Conservation (phyloP, 352 stramenopile species). For the Globisporangium uncinulatum region DNA sequence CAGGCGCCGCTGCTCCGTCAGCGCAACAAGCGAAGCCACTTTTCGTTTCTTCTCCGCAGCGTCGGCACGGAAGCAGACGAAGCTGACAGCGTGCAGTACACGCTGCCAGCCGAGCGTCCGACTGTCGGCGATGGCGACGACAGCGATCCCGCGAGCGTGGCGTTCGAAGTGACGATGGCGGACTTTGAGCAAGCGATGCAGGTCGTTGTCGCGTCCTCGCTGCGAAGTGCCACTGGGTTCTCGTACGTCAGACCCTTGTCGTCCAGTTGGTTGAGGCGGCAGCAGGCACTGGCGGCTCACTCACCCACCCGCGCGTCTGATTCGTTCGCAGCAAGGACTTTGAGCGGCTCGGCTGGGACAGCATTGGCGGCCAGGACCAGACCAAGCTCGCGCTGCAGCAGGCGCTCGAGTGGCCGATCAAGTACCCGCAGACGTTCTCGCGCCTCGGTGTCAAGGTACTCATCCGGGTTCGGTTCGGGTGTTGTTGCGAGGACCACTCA, state of each 20-base stretch:
- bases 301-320: too few relatives aligned
- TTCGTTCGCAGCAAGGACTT: conserved; percentile 38
- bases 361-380: conserved; percentile 63
- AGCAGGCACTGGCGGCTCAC: not conserved
- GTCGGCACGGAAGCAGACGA: not conserved
- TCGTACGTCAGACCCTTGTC: conserved; percentile 24
- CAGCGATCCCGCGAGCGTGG: not conserved
- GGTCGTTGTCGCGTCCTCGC: conserved; percentile 52
- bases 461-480: not conserved
- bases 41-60: not conserved
- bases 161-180: conserved; percentile 52
- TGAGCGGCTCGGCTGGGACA: conserved; percentile 60
- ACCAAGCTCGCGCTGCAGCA: conserved; percentile 80
- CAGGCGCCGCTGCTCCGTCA: not conserved
- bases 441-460: conserved; percentile 56
- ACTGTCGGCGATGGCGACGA: not conserved
- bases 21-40: not conserved
- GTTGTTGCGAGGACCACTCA: too few relatives aligned
- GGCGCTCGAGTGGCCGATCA: conserved; percentile 85
- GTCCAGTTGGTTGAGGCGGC: not conserved
- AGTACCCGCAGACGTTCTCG: conserved; percentile 65
- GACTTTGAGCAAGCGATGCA: conserved; percentile 80
- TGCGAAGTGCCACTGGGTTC: conserved; percentile 54
- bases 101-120: not conserved
- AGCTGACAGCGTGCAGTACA: not conserved